Evolutionary conservation across 352 stramenopile species (phyloP), one percentile per base, ranked within the genome.

Genomic region (Phytophthora aleatoria): DNA sequence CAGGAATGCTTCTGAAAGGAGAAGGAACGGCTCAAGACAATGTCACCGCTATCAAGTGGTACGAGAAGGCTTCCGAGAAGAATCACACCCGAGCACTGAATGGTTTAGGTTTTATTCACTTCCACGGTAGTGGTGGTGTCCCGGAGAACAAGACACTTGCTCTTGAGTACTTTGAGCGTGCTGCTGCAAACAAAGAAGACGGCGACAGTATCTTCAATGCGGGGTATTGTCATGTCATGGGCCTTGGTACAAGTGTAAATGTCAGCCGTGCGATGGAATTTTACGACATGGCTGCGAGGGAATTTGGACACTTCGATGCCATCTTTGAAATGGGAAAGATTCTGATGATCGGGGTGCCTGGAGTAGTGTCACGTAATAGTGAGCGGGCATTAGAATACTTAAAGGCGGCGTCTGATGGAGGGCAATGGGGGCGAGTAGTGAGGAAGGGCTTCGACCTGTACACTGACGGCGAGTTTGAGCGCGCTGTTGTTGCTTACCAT

Each of bases 181-280:
- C 90, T n/a, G 88, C 90, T 3, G 61, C 60, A 28, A 91, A 92
- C 28, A 50, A 87, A 49, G 75, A 84, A 42, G 90, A 97, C 45
- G 90, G 84, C 0, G 91, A 97, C 61, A 96, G 87, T n/a, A 52
- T 97, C 2, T 97, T 96, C 54, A 97, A 97, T 54, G 83, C 90
- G 1, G 91, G 85, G 0, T 92, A 94, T 65, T 97, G 89, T 51
- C 64, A 95, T 43, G 78, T 81, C 0, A 51, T 74, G 4, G 90
- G 88, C 3, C 70, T 90, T 10, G 90, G 90, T 1, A 86, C 85
- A 2, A 13, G 33, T 3, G 61, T 64, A 2, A 94, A 94, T 43
- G 31, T 84, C 6, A 82, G 64, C 36, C 67, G 71, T 28, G 89
- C 85, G 5, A 83, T 91, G 43, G 35, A 78, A 5, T 91, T 77